phyloP scores from a whole-genome alignment of 345 rosid species.

The Clarkia xantiana region DNA sequence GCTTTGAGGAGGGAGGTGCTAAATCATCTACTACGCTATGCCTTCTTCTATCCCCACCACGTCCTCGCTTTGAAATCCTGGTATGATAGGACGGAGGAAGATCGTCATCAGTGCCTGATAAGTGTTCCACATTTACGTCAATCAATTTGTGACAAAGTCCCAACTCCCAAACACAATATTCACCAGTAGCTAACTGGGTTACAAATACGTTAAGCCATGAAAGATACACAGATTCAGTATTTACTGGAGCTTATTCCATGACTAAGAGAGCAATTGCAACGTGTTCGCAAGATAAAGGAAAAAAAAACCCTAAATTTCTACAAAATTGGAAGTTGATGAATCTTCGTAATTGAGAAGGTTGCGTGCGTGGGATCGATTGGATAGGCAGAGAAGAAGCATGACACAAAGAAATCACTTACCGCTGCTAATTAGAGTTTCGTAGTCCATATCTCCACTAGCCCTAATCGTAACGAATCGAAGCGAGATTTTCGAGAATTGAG shows the following conservation, averaged over 20 bases:
- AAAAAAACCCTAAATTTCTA: not conserved
- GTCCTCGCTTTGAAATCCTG: constrained; percentile 20
- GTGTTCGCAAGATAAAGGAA: not conserved
- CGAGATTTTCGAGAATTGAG: constrained; percentile 5
- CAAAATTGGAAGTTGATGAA: not conserved
- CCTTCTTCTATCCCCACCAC: constrained; percentile 23
- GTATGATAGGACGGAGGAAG: constrained; percentile 26
- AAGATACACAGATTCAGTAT: too few relatives aligned
- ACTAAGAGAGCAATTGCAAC: too few relatives aligned
- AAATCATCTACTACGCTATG: constrained; percentile 22
- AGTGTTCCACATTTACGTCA: not conserved
- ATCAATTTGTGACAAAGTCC: not conserved
- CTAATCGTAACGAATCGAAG: not conserved
- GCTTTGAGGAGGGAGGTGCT: constrained; percentile 20
- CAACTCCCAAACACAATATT: too few relatives aligned
- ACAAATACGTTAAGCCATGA: too few relatives aligned
- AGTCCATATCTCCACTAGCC: constrained; percentile 27
- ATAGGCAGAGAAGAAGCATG: not conserved
- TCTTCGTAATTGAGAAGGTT: not conserved
- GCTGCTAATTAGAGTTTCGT: constrained; percentile 29
- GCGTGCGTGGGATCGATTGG: not conserved
- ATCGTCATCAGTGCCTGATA: constrained; percentile 40
- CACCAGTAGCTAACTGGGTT: too few relatives aligned
- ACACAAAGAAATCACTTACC: constrained; percentile 21
- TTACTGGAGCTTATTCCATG: too few relatives aligned